Evolutionary conservation across 2,329 filamentous ascomycete genomes (phyloP), one percentile per base, ranked within the genome.

Genomic region (Pseudovirgaria hyperparasitica): DNA sequence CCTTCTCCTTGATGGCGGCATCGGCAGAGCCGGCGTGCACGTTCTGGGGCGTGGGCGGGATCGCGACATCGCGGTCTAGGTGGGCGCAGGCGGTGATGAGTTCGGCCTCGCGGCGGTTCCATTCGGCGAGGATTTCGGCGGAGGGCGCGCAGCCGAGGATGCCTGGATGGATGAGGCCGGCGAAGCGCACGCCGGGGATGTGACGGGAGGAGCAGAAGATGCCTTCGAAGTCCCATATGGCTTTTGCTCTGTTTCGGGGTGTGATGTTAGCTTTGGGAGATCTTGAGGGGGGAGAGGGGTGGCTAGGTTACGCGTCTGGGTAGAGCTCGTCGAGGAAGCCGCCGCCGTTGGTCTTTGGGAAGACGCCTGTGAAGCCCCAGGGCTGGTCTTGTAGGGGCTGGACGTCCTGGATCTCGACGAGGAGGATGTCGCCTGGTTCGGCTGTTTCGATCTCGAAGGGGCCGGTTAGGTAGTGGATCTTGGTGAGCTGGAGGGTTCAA

Each of bases 391-490:
- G 66, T 38, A 92, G 74, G 0, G 86, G 86, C 57, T 94, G 84
- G 0, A 93, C 82, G 44, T 94, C 86, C 52, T 87, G 84, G 38
- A 93, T 93, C 50, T 93, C 84, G 6, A 93, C 80, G 0, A 92
- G 59, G 1, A 92, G 65, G 1, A 92, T 63, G 46, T 93, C 86
- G 0, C 86, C 86, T 0, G 85, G 84, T 51, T 86, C 72, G 1
- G 84, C 84, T 1, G 72, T 76, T 46, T 86, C 79, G 30, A 94
- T 69, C 28, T 93, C 80, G 38, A 93, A 93, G 0, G 86, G 86
- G 0, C 86, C 86, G 0, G 78, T 86, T 5, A 94, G 69, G 50
- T 92, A 93, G 54, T 94, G 86, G 24, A 92, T 70, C 31, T 71
- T 68, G 13, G 81, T 92, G 3, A 94, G 62, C n/a, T n/a, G n/a